Evolutionary conservation across 176 grass and related monocot species (phyloP), one percentile per base, ranked within the genome.

Genomic region (Carex kokanica): DNA sequence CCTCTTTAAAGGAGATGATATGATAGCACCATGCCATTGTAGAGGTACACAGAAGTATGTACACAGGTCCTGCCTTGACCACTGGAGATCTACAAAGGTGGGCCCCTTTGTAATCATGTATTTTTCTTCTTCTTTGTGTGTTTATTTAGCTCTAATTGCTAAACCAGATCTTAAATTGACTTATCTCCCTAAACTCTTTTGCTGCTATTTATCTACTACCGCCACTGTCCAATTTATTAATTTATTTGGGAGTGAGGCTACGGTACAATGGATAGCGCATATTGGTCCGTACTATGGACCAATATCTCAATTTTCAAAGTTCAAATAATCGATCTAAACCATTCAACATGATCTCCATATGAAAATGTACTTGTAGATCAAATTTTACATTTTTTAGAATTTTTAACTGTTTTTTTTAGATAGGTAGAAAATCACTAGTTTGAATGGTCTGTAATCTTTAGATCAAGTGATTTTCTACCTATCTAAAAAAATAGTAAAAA

Each of bases 51-150:
- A 98, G 69, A 98, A 98, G 57, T 98, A 91, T 88, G 95, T 98
- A 45, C 95, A 98, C 66, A 83, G 95, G 78, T 90, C 92, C 25
- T 98, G 95, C 84, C 92, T 98, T 79, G 95, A 98, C 85, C 89
- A 95, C 62, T 98, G 95, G 95, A 93, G 95, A 87, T 98, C 95
- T 64, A 98, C 92, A 60, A 98, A 98, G 91, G 95, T 94, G 20
- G 34, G 38, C 15, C 18, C 21, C 16, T 63, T 61, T 43, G 21
- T 81, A 20, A 27, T 81, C 17, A 18, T 18, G 3, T 31, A 32
- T 21, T 62, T 74, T 61, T 63, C 23, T 60, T 63, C 21, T 81
- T 20, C 15, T 61, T 77, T 80, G 17, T 11, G 23, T 58, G 12
- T 25, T 63, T 41, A 25, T 62, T 80, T 61, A 34, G 9, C 38